Conservation (phyloP, 129 eudicot species). For the Calendula officinalis region DNA sequence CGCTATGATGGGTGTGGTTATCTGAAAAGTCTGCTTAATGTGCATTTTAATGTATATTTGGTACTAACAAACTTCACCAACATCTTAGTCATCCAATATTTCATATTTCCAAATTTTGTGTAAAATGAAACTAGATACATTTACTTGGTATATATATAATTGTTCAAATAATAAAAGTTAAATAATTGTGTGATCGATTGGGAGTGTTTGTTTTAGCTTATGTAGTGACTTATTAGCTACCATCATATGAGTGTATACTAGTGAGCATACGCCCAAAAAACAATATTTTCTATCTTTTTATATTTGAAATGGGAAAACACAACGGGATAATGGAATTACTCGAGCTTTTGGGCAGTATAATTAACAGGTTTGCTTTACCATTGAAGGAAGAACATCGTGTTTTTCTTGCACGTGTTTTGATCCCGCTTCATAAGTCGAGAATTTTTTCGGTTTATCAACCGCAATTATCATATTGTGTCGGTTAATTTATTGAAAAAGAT, state of each 20-base stretch:
- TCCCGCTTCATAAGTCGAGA: constrained; percentile 75
- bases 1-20: constrained; percentile 7
- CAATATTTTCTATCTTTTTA: constrained; percentile 47
- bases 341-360: constrained; percentile 62
- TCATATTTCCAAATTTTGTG: too few relatives aligned
- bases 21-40: neutral
- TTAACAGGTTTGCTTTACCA: constrained; percentile 60
- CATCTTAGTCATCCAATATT: too few relatives aligned
- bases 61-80: too few relatives aligned
- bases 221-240: too few relatives aligned
- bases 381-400: constrained; percentile 56
- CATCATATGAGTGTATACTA: too few relatives aligned
- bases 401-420: constrained; percentile 60
- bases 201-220: too few relatives aligned
- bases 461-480: constrained; percentile 64
- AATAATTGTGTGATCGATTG: too few relatives aligned
- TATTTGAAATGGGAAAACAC: constrained; percentile 48
- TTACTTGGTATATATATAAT: too few relatives aligned
- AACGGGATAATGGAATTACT: constrained; percentile 56
- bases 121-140: too few relatives aligned
- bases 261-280: constrained; percentile 13
- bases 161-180: too few relatives aligned
- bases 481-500: constrained; percentile 78
- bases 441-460: constrained; percentile 59
- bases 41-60: too few relatives aligned